phyloP scores from a whole-genome alignment of 768 basidiomycete species.

The Suillus plorans region DNA sequence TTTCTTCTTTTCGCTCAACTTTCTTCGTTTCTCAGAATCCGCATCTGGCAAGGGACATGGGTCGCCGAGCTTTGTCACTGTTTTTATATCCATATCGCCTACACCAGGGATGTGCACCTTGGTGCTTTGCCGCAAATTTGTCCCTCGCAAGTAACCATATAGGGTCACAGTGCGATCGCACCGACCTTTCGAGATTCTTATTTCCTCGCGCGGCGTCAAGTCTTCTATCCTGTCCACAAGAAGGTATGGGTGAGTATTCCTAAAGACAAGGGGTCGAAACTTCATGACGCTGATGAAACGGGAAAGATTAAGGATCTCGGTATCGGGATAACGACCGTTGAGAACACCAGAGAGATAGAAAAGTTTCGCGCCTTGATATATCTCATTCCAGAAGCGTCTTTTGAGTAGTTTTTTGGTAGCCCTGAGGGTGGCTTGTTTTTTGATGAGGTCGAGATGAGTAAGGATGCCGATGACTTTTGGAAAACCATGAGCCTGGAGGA shows the following conservation, averaged over 20 bases:
- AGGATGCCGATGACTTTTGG: conserved; percentile 98
- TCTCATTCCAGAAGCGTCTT: conserved; percentile 99
- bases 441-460: conserved; percentile 95
- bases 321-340: conserved; percentile 96
- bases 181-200: conserved; percentile 79
- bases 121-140: conserved; percentile 71
- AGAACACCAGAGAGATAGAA: conserved; percentile 97
- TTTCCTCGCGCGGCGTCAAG: conserved; percentile 82
- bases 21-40: conserved; percentile 87
- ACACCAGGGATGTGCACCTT: conserved; percentile 94
- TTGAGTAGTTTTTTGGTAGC: conserved; percentile 93
- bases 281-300: conserved; percentile 98
- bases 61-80: conserved; percentile 77
- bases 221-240: conserved; percentile 95
- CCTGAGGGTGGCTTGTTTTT: conserved; percentile 82
- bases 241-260: conserved; percentile 93
- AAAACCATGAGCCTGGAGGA: conserved; percentile 95
- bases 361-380: conserved; percentile 97
- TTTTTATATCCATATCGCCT: conserved; percentile 81
- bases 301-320: conserved; percentile 92
- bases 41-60: conserved; percentile 93
- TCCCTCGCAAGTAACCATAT: conserved; percentile 93
- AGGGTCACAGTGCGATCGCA: conserved; percentile 92
- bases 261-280: conserved; percentile 94
- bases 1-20: conserved; percentile 94